Evolutionary conservation across 2,329 filamentous ascomycete genomes (phyloP).

Genomic region (Pseudogymnoascus sp.): DNA sequence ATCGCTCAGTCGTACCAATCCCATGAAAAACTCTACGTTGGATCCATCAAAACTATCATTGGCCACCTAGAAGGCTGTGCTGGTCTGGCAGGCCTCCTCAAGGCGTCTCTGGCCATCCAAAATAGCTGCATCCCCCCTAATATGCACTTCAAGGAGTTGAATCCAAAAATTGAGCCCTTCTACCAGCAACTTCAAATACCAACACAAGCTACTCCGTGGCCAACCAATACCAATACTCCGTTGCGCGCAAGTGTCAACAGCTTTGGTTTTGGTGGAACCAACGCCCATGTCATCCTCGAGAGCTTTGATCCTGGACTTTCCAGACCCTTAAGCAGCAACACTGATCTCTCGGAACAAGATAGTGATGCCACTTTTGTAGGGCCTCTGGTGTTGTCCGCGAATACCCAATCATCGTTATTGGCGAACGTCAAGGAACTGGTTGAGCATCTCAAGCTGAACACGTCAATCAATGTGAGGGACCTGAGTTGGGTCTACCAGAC

Average conservation of each 20-base stretch:
- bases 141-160: background rate
- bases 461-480: too few species aligned
- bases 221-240: background rate
- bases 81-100: constrained; percentile 19
- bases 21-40: too few species aligned
- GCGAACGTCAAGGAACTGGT: too few species aligned
- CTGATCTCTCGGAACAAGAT: too few species aligned
- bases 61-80: constrained; percentile 23
- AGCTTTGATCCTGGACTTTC: background rate
- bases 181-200: constrained; percentile 27
- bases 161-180: constrained; percentile 22
- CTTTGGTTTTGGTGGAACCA: constrained; percentile 37
- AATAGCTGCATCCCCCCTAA: constrained; percentile 22
- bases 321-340: too few species aligned
- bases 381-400: too few species aligned
- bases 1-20: too few species aligned
- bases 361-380: too few species aligned
- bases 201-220: background rate
- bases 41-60: constrained; percentile 21
- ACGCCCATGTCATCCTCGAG: constrained; percentile 29
- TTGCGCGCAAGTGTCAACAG: constrained; percentile 20
- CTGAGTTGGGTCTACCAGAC: too few species aligned
- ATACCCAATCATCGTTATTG: too few species aligned
- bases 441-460: too few species aligned
- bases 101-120: constrained; percentile 24